phyloP scores from a whole-genome alignment of 257 asterid genomes.

The Przewalskia tangutica region DNA sequence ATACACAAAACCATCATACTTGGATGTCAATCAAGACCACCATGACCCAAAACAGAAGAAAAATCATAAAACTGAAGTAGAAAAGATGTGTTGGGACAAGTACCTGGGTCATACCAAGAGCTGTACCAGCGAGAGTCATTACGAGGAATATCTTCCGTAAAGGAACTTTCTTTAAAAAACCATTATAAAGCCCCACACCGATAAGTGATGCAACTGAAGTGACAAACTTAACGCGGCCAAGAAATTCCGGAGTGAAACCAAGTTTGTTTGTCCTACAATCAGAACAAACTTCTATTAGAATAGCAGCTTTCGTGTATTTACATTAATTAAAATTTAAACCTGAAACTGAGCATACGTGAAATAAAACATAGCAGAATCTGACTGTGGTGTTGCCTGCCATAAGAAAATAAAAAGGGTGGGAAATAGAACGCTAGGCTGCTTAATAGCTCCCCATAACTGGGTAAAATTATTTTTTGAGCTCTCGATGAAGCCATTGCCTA shows the following conservation, averaged over 20 bases:
- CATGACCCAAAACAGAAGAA: background rate
- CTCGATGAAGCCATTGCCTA: slow-evolving; percentile 34
- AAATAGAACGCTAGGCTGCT: slow-evolving; percentile 69
- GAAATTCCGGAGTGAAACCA: slow-evolving; percentile 90
- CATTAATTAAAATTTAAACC: background rate
- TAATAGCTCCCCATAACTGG: slow-evolving; percentile 70
- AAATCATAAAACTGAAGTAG: background rate
- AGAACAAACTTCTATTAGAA: slow-evolving; percentile 8
- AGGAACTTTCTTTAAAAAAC: slow-evolving; percentile 71
- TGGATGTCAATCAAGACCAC: background rate
- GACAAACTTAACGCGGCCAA: slow-evolving; percentile 94
- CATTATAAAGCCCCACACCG: slow-evolving; percentile 90
- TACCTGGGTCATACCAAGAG: slow-evolving; percentile 95
- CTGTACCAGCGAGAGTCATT: slow-evolving; percentile 63
- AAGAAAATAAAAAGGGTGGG: slow-evolving; percentile 90
- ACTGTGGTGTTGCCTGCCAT: slow-evolving; percentile 96
- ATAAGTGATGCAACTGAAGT: slow-evolving; percentile 84
- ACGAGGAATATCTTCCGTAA: slow-evolving; percentile 68
- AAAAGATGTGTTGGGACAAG: background rate
- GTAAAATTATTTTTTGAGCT: slow-evolving; percentile 41
- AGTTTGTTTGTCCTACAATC: slow-evolving; percentile 72
- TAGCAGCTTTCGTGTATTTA: background rate
- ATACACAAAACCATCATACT: background rate
- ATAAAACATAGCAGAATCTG: slow-evolving; percentile 96
- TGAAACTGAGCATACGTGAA: slow-evolving; percentile 60